Conservation (phyloP, 176 grass and related monocot genomes). For the Coix lacrymajobi region DNA sequence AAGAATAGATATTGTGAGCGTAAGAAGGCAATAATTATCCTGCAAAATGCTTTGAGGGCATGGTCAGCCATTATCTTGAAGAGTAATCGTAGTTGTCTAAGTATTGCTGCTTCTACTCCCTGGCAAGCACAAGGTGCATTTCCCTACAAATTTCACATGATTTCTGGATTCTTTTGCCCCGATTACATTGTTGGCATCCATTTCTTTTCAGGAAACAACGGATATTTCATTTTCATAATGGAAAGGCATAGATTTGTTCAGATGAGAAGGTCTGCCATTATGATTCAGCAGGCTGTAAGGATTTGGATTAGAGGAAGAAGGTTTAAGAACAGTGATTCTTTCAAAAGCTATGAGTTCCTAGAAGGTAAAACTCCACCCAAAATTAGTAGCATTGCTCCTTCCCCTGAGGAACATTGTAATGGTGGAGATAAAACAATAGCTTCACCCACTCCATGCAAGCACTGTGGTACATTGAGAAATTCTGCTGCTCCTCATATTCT, state of each 20-base stretch:
- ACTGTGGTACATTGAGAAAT: not conserved
- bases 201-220: slow-evolving; percentile 30
- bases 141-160: not conserved
- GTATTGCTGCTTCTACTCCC: not conserved
- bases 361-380: slow-evolving; percentile 5
- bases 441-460: not conserved
- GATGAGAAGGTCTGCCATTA: slow-evolving; percentile 41
- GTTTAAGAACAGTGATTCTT: not conserved
- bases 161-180: not conserved
- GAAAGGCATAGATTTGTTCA: slow-evolving; percentile 55
- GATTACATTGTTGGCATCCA: not conserved
- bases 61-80: slow-evolving; percentile 25
- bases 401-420: not conserved
- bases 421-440: not conserved
- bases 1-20: slow-evolving; percentile 33
- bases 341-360: not conserved
- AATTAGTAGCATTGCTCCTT: slow-evolving; percentile 6
- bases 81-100: not conserved
- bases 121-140: slow-evolving; percentile 26
- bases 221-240: slow-evolving; percentile 40
- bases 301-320: slow-evolving; percentile 38
- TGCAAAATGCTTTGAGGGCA: slow-evolving; percentile 46
- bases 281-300: slow-evolving; percentile 46
- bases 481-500: slow-evolving; percentile 3
- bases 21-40: slow-evolving; percentile 35